phyloP scores from a whole-genome alignment of 2,329 filamentous ascomycete genomes.

The Bipolaris victoriae region DNA sequence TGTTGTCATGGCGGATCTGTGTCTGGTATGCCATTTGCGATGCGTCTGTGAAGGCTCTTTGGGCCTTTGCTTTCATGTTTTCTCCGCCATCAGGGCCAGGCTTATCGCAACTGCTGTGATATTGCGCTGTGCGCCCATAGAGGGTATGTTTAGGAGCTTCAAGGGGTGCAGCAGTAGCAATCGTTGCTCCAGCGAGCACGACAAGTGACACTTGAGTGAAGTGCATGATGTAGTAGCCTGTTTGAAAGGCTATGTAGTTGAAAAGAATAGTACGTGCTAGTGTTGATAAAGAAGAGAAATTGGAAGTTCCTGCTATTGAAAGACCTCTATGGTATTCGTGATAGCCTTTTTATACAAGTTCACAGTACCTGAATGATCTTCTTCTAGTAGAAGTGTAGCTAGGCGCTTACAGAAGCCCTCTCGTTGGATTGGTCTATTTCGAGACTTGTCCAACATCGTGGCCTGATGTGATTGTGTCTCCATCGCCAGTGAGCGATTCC shows the following conservation, averaged over 20 bases:
- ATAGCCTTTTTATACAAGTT: slow-evolving; percentile 14
- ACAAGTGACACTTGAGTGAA: slow-evolving; percentile 1
- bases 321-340: slow-evolving; percentile 9
- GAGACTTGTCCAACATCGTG: not conserved
- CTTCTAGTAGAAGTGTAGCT: not conserved
- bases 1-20: not conserved
- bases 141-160: not conserved
- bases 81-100: not conserved
- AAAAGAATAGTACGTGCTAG: not conserved
- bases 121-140: not conserved
- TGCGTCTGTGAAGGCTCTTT: not conserved
- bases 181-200: not conserved
- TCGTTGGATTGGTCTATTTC: not conserved
- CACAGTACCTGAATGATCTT: slow-evolving; percentile 3
- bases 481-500: no score
- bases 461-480: no score
- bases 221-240: slow-evolving; percentile 6
- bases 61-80: not conserved
- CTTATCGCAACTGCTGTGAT: not conserved
- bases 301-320: not conserved
- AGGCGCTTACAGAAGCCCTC: not conserved
- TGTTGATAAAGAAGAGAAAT: not conserved
- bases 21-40: not conserved
- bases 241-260: not conserved
- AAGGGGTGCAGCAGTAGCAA: not conserved